Evolutionary conservation across 2,329 filamentous ascomycete genomes (phyloP), one percentile per base, ranked within the genome.

Genomic region (Didymella keratinophila): DNA sequence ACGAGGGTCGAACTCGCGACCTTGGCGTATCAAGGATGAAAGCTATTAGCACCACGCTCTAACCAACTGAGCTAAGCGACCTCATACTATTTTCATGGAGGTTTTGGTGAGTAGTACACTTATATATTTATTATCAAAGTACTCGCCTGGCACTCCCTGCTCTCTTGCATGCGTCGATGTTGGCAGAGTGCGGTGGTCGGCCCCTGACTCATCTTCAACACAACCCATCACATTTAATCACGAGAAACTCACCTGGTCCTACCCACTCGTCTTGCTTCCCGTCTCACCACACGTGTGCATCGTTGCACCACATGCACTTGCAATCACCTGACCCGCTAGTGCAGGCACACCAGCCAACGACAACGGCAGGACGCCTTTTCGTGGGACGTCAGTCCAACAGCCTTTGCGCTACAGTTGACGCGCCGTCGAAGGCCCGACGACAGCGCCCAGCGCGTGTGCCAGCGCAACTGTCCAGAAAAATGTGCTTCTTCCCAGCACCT

Each of bases 11-110:
- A 61, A 61, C 58, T 61, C 58, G 58, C 58, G 58, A 58, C 58
- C 58, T 61, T 58, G 58, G 58, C 58, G 58, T 61, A 54, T 55
- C 56, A 52, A 60, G 52, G 51, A 52, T 54, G 43, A 47, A 52
- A 60, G 27, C 56, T 60, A 58, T 61, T 61, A 61, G 58, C 58
- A 61, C 58, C 58, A 61, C 58, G 58, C 58, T 61, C 58, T 61
- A 61, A 61, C 58, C 55, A 61, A 61, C 58, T 61, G 58, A 60
- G 58, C 58, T 60, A 60, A 60, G 52, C 58, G 58, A 60, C 58
- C 58, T 4, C 3, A 4, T 25, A n/a, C n/a, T n/a, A n/a, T n/a
- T n/a, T n/a, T n/a, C n/a, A n/a, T n/a, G n/a, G n/a, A n/a, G n/a
- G n/a, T n/a, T n/a, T n/a, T n/a, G n/a, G n/a, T n/a, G n/a, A n/a